Percentiles rank a stretch among this genome's conserved stretches.
Evolutionary conservation across 257 asterid genomes (phyloP).

Genomic region (Solanum appendiculatum): DNA sequence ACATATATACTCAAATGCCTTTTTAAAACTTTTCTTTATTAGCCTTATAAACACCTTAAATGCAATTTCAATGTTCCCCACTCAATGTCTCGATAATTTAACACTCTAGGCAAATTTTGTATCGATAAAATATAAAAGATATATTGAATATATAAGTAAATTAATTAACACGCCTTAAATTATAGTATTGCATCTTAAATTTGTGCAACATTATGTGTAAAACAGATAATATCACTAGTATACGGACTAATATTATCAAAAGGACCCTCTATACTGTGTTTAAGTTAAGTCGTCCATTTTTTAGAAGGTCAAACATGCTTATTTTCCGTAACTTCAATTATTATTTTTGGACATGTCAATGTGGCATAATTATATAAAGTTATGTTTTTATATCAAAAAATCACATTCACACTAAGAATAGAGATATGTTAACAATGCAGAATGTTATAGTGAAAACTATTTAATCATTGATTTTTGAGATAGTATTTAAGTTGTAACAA

Average conservation of each 20-base stretch:
- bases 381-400: too few species aligned
- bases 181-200: too few species aligned
- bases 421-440: not conserved
- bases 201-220: too few species aligned
- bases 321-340: too few species aligned
- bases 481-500: not conserved
- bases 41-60: not conserved
- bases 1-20: not conserved
- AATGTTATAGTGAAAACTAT: not conserved
- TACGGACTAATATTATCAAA: too few species aligned
- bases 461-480: not conserved
- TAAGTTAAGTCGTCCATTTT: not conserved
- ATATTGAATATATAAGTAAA: not conserved
- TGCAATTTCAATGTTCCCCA: conserved; percentile 19
- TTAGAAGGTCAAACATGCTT: not conserved
- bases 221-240: too few species aligned
- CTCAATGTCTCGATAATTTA: not conserved
- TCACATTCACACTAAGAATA: not conserved
- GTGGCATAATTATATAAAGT: too few species aligned
- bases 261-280: not conserved
- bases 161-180: not conserved
- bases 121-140: not conserved
- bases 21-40: conserved; percentile 1
- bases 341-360: not conserved
- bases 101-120: not conserved